Conservation (phyloP, 2,329 filamentous ascomycete genomes). For the Graphiopsis chlorocephala region DNA sequence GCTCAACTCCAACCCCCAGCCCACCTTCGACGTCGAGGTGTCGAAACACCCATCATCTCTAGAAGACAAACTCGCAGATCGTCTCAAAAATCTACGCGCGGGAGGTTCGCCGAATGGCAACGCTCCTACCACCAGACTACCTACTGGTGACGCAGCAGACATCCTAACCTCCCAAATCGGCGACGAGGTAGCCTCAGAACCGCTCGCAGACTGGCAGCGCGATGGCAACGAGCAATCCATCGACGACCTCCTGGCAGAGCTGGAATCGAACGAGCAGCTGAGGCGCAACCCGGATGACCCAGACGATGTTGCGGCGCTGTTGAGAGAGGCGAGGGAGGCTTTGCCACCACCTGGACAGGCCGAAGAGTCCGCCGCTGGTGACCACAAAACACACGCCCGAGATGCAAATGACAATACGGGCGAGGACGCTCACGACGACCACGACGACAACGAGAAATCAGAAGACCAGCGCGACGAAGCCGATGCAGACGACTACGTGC, state of each 20-base stretch:
- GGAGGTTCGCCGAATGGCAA: slow-evolving; percentile 11
- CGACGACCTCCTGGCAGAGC: slow-evolving; percentile 46
- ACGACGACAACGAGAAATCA: slow-evolving; percentile 16
- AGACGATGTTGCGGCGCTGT: slow-evolving; percentile 39
- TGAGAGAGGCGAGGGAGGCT: slow-evolving; percentile 42
- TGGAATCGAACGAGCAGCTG: slow-evolving; percentile 41
- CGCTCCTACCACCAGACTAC: neutral
- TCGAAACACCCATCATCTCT: slow-evolving; percentile 22
- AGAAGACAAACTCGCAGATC: slow-evolving; percentile 33
- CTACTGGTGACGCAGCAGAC: slow-evolving; percentile 9
- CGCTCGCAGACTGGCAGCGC: slow-evolving; percentile 29
- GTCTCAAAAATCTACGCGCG: slow-evolving; percentile 32
- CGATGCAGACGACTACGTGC: slow-evolving; percentile 48
- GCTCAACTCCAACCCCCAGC: slow-evolving; percentile 28
- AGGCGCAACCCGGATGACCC: slow-evolving; percentile 40
- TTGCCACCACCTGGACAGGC: slow-evolving; percentile 31
- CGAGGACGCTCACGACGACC: slow-evolving; percentile 4
- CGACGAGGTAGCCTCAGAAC: slow-evolving; percentile 24
- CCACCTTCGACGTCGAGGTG: slow-evolving; percentile 24
- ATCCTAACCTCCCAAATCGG: slow-evolving; percentile 20
- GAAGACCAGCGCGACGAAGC: slow-evolving; percentile 34
- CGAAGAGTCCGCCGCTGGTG: slow-evolving; percentile 8
- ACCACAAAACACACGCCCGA: slow-evolving; percentile 22
- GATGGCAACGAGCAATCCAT: slow-evolving; percentile 45
- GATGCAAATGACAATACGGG: neutral